A percentile compares a stretch with the other conserved stretches of the same genome.
phyloP scores from a whole-genome alignment of 2,329 filamentous ascomycete genomes.

The Periconia digitata region DNA sequence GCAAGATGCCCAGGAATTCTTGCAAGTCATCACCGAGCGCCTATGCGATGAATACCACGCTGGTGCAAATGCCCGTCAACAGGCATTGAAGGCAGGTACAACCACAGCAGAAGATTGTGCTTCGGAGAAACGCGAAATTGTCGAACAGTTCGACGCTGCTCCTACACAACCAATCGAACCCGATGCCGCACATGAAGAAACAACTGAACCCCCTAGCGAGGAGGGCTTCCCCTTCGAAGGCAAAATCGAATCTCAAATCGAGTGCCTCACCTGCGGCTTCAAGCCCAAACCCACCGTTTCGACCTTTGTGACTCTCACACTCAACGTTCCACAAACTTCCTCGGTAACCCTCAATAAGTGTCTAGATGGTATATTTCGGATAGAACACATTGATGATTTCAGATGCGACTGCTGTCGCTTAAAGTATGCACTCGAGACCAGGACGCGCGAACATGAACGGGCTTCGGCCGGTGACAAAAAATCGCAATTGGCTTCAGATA shows the following conservation, averaged over 20 bases:
- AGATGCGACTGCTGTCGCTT: conserved; percentile 91
- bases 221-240: conserved; percentile 91
- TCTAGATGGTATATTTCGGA: conserved; percentile 92
- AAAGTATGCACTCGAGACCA: conserved; percentile 70
- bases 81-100: conserved; percentile 47
- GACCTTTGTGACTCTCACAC: conserved; percentile 86
- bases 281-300: conserved; percentile 81
- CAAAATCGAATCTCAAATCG: conserved; percentile 88
- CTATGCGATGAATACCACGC: conserved; percentile 94
- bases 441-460: conserved; percentile 61
- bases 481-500: conserved; percentile 57
- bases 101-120: conserved; percentile 18
- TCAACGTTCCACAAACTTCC: conserved; percentile 80
- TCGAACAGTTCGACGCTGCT: conserved; percentile 24
- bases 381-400: conserved; percentile 95
- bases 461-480: conserved; percentile 39
- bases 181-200: conserved; percentile 38
- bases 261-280: conserved; percentile 88
- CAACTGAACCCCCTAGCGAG: conserved; percentile 47
- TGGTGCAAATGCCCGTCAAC: conserved; percentile 69
- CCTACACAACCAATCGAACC: conserved; percentile 21
- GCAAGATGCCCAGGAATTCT: conserved; percentile 95
- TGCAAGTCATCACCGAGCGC: conserved; percentile 90
- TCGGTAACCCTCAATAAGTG: conserved; percentile 83
- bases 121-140: conserved; percentile 25